Evolutionary conservation across 805 yeast genomes (phyloP).

Genomic region (Saccharomyces eubayanus): DNA sequence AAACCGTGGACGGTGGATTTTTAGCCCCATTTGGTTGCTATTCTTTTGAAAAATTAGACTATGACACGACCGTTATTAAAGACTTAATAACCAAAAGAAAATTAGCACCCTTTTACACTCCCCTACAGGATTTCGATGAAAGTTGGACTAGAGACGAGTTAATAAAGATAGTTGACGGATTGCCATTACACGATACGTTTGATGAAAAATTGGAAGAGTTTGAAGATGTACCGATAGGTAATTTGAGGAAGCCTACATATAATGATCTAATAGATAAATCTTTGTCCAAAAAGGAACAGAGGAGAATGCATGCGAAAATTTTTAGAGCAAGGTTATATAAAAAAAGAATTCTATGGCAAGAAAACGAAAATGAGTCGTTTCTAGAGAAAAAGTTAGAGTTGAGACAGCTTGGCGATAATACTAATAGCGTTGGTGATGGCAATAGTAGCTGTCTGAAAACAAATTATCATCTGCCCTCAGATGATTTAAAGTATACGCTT

Average conservation of each 20-base stretch:
- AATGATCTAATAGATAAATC: constrained; percentile 26
- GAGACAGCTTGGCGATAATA: background rate
- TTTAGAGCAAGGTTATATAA: constrained; percentile 29
- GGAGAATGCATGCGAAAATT: constrained; percentile 24
- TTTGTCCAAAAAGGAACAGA: constrained; percentile 26
- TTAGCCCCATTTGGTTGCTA: constrained; percentile 89
- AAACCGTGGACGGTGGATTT: constrained; percentile 88
- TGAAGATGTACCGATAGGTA: constrained; percentile 29
- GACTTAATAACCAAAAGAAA: constrained; percentile 57
- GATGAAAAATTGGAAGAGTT: constrained; percentile 32
- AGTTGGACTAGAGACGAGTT: constrained; percentile 67
- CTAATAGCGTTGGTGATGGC: constrained; percentile 16
- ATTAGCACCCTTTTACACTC: constrained; percentile 85
- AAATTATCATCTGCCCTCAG: constrained; percentile 19
- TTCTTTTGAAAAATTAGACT: constrained; percentile 62
- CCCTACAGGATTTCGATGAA: constrained; percentile 70
- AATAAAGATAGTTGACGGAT: constrained; percentile 40
- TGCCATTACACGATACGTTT: constrained; percentile 49
- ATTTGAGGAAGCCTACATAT: constrained; percentile 19
- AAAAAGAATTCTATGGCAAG: constrained; percentile 43
- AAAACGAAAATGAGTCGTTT: constrained; percentile 51
- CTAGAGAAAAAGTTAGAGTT: constrained; percentile 40
- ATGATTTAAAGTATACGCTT: constrained; percentile 44
- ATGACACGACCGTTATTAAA: constrained; percentile 64
- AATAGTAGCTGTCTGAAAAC: constrained; percentile 37